Evolutionary conservation across 2,329 filamentous ascomycete genomes (phyloP).

Genomic region (Fusarium sp.): DNA sequence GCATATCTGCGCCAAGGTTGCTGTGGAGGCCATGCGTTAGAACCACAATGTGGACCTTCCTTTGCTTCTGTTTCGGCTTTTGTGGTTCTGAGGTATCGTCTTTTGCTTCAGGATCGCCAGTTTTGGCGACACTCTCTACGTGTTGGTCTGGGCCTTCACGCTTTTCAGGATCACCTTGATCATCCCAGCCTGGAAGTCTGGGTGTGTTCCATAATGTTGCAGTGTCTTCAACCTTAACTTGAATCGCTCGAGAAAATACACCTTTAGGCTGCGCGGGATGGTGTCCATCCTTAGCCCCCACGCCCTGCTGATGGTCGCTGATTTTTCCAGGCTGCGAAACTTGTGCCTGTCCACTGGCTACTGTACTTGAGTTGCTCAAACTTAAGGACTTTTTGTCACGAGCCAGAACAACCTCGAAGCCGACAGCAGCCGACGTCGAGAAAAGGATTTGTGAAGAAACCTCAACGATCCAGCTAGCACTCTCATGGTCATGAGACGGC

Average conservation of each 20-base stretch:
- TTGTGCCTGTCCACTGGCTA: slow-evolving; percentile 59
- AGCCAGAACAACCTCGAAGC: slow-evolving; percentile 87
- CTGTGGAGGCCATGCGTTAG: slow-evolving; percentile 95
- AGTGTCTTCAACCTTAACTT: slow-evolving; percentile 86
- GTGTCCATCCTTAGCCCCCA: slow-evolving; percentile 66
- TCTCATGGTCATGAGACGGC: slow-evolving; percentile 62
- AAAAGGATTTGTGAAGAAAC: slow-evolving; percentile 94
- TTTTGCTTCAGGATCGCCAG: slow-evolving; percentile 48
- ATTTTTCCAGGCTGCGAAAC: slow-evolving; percentile 76
- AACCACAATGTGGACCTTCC: slow-evolving; percentile 90
- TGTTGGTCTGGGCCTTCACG: slow-evolving; percentile 48
- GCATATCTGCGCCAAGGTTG: slow-evolving; percentile 95
- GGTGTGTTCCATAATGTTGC: slow-evolving; percentile 94
- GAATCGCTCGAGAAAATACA: slow-evolving; percentile 85
- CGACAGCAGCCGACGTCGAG: slow-evolving; percentile 86
- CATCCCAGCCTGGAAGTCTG: slow-evolving; percentile 74
- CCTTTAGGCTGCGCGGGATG: slow-evolving; percentile 76
- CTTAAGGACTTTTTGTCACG: slow-evolving; percentile 86
- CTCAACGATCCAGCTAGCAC: slow-evolving; percentile 89
- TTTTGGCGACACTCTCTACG: slow-evolving; percentile 51
- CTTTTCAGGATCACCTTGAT: slow-evolving; percentile 49
- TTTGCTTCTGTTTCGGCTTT: slow-evolving; percentile 71
- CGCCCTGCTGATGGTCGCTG: slow-evolving; percentile 78
- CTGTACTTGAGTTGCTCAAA: slow-evolving; percentile 64
- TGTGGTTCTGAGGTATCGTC: slow-evolving; percentile 35